Base-by-base conservation (phyloP, 768 basidiomycete genomes). In the Mycena olivaceomarginata region DNA sequence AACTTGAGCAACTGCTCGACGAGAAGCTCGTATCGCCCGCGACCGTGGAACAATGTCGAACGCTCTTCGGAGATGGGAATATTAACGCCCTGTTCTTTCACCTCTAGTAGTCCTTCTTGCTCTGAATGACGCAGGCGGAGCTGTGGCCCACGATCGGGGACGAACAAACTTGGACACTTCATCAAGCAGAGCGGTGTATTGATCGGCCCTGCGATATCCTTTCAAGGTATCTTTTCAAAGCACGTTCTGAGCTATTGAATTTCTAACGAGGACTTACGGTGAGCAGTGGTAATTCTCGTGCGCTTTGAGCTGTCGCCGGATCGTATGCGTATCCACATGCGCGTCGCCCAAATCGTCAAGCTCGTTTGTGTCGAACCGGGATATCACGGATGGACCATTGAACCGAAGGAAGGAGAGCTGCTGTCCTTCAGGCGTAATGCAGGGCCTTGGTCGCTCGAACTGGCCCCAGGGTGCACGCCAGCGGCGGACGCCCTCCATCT, bases 251-350 rank as follows among this genome's bases (percentile, higher is more conserved):
- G 37, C 64, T 6, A 22, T 22, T 31, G 31, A 4, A 31, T 31
- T 31, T 31, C 37, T 70, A 39, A 75, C n/a, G 11, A 0, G 46
- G 53, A 62, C 15, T 31, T 31, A 31, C 59, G 18, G 25, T 15
- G 59, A 6, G 37, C 46, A 69, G 74, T 70, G 25, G 22, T 20
- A n/a, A 60, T 72, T 64, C 76, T 69, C 31, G 76, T 43, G 37
- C 72, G 71, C 25, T 77, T 73, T 41, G 67, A 73, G 59, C 31
- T 76, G 5, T 71, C 75, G 18, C 53, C 63, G 20, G 53, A 59
- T 7, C 8, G 12, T 3, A n/a, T 2, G 20, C 51, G 11, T 4
- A 20, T 76, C 2, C 46, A 53, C 66, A 53, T 76, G 37, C 75
- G 64, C n/a, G 43, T 76, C 56, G 70, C 72, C 16, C 57, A 70